Conservation (phyloP, 164 flowering plant genomes). For the Piper betle region DNA sequence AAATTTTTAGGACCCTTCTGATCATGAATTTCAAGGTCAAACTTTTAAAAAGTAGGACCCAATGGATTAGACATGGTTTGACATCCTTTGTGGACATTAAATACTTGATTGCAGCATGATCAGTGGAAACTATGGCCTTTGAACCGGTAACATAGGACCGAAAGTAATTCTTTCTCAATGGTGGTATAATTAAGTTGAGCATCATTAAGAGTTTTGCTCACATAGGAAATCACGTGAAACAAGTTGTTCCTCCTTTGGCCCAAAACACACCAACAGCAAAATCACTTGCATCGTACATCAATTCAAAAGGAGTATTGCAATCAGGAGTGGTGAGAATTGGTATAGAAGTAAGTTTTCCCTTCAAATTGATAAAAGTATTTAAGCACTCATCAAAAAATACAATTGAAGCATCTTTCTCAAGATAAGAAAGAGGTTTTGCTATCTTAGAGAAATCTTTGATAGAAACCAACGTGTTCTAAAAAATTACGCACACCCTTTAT, state of each 20-base stretch:
- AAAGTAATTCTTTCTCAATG: conserved; percentile 4
- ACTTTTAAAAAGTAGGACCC: neutral
- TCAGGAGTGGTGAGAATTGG: conserved; percentile 3
- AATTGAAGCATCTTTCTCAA: neutral
- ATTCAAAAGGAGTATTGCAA: conserved; percentile 6
- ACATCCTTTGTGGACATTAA: neutral
- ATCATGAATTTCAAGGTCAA: neutral
- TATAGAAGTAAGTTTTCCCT: neutral
- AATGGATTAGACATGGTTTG: neutral
- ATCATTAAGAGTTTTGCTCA: neutral
- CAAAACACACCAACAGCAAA: conserved; percentile 4
- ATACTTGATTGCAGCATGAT: neutral
- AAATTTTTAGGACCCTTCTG: neutral
- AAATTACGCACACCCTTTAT: neutral
- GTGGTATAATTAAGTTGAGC: conserved; percentile 2
- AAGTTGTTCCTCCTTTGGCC: too few relatives aligned
- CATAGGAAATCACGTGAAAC: conserved; percentile 9
- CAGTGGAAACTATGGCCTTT: neutral
- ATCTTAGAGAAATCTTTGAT: conserved; percentile 4
- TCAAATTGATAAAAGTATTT: conserved; percentile 1
- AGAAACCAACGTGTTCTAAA: conserved; percentile 6
- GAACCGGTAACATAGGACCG: neutral
- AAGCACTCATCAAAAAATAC: neutral
- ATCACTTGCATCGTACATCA: conserved; percentile 13
- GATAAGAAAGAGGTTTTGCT: conserved; percentile 2